phyloP scores from a whole-genome alignment of 805 yeast species.

The Ogataea paradorogensis region DNA sequence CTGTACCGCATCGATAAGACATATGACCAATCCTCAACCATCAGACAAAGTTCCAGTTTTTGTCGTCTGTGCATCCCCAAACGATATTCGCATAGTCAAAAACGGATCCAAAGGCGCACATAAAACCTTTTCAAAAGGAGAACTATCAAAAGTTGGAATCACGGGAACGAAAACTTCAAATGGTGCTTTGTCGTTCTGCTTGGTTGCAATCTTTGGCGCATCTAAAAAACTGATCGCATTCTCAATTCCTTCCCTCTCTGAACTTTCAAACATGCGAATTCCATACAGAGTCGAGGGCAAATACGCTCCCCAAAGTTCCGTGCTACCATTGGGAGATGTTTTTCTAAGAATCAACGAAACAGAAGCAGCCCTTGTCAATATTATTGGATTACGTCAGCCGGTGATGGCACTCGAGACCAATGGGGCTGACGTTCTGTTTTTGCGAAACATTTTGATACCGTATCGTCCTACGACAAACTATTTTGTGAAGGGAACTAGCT shows the following conservation, averaged over 20 bases:
- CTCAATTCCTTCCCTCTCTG: conserved; percentile 62
- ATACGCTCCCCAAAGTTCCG: conserved; percentile 42
- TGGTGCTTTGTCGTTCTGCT: conserved; percentile 27
- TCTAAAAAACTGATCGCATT: conserved; percentile 31
- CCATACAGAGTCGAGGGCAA: conserved; percentile 41
- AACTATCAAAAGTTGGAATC: conserved; percentile 48
- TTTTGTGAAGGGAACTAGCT: conserved; percentile 79
- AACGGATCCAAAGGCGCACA: conserved; percentile 64
- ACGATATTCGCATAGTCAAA: conserved; percentile 61
- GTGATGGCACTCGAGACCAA: conserved; percentile 28
- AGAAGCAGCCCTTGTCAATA: conserved; percentile 50
- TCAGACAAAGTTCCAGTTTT: conserved; percentile 62
- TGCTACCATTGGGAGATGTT: conserved; percentile 47
- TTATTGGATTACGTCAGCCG: conserved; percentile 43
- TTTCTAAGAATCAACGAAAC: conserved; percentile 53
- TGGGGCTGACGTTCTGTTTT: conserved; percentile 59
- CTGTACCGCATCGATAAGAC: conserved; percentile 59
- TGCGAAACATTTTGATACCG: conserved; percentile 65
- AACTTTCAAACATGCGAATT: conserved; percentile 46
- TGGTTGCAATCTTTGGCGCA: conserved; percentile 29
- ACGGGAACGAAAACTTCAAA: conserved; percentile 35
- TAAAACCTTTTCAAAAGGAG: conserved; percentile 54
- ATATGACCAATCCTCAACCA: conserved; percentile 42
- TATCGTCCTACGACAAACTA: conserved; percentile 77
- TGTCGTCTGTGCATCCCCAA: conserved; percentile 50